Conservation (phyloP, 2,329 filamentous ascomycete genomes). For the Alternaria solani region DNA sequence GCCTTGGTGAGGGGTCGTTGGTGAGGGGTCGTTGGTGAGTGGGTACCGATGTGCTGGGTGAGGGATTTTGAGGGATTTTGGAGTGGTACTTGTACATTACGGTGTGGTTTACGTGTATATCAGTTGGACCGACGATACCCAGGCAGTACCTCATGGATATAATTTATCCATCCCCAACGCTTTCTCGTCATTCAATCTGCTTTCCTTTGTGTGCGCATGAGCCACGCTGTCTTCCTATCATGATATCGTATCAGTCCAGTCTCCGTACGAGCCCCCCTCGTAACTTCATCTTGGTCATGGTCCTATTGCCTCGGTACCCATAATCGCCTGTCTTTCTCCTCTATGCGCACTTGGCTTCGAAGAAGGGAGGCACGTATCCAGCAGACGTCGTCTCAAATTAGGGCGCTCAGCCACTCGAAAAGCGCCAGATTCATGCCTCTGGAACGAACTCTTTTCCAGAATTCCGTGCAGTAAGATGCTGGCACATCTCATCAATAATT, state of each 20-base stretch:
- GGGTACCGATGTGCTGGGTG: not conserved
- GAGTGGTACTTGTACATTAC: not conserved
- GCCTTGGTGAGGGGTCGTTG: constrained; percentile 28
- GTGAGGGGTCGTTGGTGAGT: not conserved
- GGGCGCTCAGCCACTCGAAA: not conserved
- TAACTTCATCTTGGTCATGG: not conserved
- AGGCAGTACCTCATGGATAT: not conserved
- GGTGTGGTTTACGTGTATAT: constrained; percentile 3
- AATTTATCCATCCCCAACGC: not conserved
- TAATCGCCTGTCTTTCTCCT: not conserved
- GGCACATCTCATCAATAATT: not conserved
- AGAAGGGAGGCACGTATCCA: not conserved
- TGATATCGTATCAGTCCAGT: not conserved
- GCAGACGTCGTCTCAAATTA: not conserved
- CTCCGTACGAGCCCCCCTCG: not conserved
- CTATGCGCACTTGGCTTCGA: not conserved
- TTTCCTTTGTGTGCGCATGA: not conserved
- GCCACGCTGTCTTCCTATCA: not conserved
- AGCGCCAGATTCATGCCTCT: not conserved
- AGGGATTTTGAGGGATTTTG: not conserved
- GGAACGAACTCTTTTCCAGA: not conserved
- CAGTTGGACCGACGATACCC: constrained; percentile 9
- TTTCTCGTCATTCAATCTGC: not conserved
- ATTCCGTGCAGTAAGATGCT: not conserved
- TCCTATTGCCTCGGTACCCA: not conserved